Evolutionary conservation across 352 stramenopile genomes (phyloP).

Genomic region (Sclerospora graminicola): DNA sequence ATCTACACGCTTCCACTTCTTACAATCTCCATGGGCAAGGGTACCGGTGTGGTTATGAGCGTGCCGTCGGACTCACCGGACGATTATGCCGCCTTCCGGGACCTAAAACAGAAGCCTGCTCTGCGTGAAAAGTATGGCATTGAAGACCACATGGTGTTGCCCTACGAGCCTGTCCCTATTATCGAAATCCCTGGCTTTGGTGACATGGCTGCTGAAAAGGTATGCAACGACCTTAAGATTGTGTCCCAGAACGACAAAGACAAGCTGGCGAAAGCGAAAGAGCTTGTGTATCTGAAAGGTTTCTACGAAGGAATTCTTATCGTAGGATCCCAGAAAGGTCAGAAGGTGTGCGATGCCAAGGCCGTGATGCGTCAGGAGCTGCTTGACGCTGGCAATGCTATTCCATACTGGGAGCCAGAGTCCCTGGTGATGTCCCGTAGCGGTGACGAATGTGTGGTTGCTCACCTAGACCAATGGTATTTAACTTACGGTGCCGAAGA

Average conservation of each 20-base stretch:
- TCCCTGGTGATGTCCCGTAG: slow-evolving; percentile 93
- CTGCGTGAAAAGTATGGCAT: slow-evolving; percentile 98
- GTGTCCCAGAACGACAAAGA: slow-evolving; percentile 98
- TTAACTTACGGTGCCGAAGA: slow-evolving; percentile 97
- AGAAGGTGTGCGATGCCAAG: slow-evolving; percentile 98
- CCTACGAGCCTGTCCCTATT: slow-evolving; percentile 98
- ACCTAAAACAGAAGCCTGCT: slow-evolving; percentile 97
- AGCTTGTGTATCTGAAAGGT: slow-evolving; percentile 97
- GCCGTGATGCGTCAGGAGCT: slow-evolving; percentile 94
- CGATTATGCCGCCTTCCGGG: slow-evolving; percentile 98
- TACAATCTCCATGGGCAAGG: slow-evolving; percentile 99
- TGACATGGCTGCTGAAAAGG: slow-evolving; percentile 91
- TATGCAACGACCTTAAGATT: slow-evolving; percentile 97
- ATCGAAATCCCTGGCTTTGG: slow-evolving; percentile 99
- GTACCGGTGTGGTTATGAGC: slow-evolving; percentile 98
- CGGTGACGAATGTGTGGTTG: slow-evolving; percentile 99
- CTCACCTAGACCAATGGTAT: slow-evolving; percentile 99
- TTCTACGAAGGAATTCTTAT: slow-evolving; percentile 99
- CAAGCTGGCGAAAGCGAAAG: slow-evolving; percentile 98
- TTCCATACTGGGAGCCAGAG: slow-evolving; percentile 99
- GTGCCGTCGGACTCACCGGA: slow-evolving; percentile 98
- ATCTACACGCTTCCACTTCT: slow-evolving; percentile 99
- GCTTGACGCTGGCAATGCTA: slow-evolving; percentile 88
- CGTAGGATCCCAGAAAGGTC: slow-evolving; percentile 92
- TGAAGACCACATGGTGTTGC: slow-evolving; percentile 96